A percentile compares a stretch with the other conserved stretches of the same genome.
These are phyloP conservation scores for Gonium pectorale DNA, from an alignment of 139 green algal genomes.

Conservation along the genomic window DNA sequence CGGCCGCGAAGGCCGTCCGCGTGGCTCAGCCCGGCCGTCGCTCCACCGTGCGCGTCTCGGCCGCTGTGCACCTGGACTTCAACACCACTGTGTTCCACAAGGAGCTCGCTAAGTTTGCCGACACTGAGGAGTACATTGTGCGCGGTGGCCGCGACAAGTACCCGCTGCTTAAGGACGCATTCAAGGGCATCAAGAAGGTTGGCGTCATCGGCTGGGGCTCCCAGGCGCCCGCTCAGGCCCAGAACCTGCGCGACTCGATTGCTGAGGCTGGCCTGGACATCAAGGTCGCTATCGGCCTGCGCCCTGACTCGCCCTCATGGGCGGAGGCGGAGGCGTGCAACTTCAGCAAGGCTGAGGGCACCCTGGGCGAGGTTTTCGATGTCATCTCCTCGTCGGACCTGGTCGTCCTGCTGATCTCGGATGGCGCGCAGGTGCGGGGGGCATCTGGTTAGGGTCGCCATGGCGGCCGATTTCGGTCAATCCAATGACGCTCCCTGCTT, in stretches of 20 bases:
- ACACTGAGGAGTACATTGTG: constrained; percentile 93
- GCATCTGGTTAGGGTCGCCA: too few relatives aligned
- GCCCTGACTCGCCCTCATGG: constrained; percentile 81
- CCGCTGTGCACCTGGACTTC: constrained; percentile 63
- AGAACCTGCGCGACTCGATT: constrained; percentile 97
- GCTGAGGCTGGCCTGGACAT: constrained; percentile 89
- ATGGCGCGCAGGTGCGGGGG: constrained; percentile 97
- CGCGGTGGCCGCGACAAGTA: constrained; percentile 95
- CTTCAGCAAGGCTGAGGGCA: constrained; percentile 93
- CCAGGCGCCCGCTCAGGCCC: constrained; percentile 93
- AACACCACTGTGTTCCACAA: constrained; percentile 75
- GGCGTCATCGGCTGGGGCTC: constrained; percentile 98
- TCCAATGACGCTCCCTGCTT: too few relatives aligned
- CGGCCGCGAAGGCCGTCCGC: constrained; percentile 29
- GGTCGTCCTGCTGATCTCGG: constrained; percentile 97
- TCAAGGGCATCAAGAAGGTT: constrained; percentile 86
- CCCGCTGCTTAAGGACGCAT: constrained; percentile 85
- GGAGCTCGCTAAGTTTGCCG: constrained; percentile 80
- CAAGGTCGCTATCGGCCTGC: constrained; percentile 94
- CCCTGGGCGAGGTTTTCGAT: constrained; percentile 97
- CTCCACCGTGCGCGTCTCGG: constrained; percentile 22
- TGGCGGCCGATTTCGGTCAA: too few relatives aligned
- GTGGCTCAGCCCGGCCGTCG: constrained; percentile 14
- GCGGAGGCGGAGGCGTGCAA: constrained; percentile 89
- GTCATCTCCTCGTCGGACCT: constrained; percentile 91